phyloP scores from a whole-genome alignment of 176 grass and related monocot genomes.

The Oryza nivara region DNA sequence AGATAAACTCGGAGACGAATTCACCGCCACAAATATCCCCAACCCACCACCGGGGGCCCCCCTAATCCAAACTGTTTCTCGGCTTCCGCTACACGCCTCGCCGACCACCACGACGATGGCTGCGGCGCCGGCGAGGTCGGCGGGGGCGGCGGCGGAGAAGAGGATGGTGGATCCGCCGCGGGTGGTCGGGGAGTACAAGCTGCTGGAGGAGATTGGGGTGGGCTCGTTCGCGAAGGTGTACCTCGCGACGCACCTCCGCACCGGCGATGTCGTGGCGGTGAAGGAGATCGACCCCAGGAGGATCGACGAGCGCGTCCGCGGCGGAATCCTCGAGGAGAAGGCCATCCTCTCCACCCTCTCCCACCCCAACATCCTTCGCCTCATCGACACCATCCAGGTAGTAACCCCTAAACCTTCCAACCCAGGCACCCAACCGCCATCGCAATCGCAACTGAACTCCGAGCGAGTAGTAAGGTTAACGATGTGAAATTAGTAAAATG shows the following conservation, averaged over 20 bases:
- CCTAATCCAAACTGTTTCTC: constrained; percentile 42
- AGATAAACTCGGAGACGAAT: constrained; percentile 27
- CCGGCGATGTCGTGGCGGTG: constrained; percentile 58
- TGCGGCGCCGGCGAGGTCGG: neutral
- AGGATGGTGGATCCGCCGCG: neutral
- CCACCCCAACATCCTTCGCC: constrained; percentile 73
- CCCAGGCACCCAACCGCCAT: neutral
- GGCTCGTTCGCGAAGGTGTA: constrained; percentile 67
- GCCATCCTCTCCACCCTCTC: constrained; percentile 55
- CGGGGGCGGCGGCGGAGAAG: constrained; percentile 27
- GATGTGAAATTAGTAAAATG: neutral
- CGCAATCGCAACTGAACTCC: neutral
- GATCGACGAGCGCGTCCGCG: constrained; percentile 48
- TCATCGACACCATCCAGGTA: constrained; percentile 64
- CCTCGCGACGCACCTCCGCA: constrained; percentile 48
- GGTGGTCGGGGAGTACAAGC: constrained; percentile 59
- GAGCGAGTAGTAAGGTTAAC: neutral
- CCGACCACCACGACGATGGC: neutral
- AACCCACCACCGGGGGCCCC: neutral
- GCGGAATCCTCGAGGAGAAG: constrained; percentile 64
- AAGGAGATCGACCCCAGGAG: constrained; percentile 68
- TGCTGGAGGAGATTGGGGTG: constrained; percentile 50
- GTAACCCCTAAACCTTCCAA: constrained; percentile 12
- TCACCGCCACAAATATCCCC: constrained; percentile 39
- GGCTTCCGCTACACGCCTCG: neutral